These are phyloP conservation scores for Canavalia ensiformis DNA, from an alignment of 306 rosid species.

Conservation along the genomic window DNA sequence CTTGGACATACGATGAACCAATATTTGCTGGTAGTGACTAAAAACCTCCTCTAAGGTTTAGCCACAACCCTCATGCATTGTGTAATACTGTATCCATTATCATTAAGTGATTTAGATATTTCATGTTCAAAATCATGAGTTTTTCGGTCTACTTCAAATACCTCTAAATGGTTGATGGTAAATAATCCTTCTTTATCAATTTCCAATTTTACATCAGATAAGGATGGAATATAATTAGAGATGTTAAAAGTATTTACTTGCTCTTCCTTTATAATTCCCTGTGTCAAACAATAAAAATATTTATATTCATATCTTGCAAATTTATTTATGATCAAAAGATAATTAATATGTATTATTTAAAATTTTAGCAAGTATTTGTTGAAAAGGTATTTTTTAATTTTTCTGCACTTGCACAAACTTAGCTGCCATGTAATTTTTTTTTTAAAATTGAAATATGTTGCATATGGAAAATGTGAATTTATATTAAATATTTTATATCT, in stretches of 20 bases:
- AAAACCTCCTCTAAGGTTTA: slow-evolving; percentile 54
- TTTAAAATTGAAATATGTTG: no score
- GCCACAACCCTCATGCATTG: slow-evolving; percentile 57
- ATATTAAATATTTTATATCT: no score
- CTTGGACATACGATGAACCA: slow-evolving; percentile 51
- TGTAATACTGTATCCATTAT: slow-evolving; percentile 48
- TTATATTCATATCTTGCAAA: not conserved
- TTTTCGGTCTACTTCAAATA: slow-evolving; percentile 52
- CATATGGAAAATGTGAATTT: no score
- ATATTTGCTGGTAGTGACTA: slow-evolving; percentile 37
- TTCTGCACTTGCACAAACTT: no score
- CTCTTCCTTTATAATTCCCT: slow-evolving; percentile 52
- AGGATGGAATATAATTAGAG: slow-evolving; percentile 57
- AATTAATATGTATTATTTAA: no score
- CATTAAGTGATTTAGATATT: not conserved
- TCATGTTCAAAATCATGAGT: not conserved
- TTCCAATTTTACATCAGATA: slow-evolving; percentile 50
- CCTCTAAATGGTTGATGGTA: slow-evolving; percentile 15
- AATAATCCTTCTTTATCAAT: slow-evolving; percentile 55
- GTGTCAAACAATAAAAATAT: not conserved
- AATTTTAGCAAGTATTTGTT: no score
- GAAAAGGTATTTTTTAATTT: no score
- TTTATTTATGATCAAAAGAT: no score
- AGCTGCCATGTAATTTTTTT: no score
- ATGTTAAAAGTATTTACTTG: slow-evolving; percentile 56